Conservation (phyloP, 495 filamentous ascomycete species). For the Clavariopsis aquatica region DNA sequence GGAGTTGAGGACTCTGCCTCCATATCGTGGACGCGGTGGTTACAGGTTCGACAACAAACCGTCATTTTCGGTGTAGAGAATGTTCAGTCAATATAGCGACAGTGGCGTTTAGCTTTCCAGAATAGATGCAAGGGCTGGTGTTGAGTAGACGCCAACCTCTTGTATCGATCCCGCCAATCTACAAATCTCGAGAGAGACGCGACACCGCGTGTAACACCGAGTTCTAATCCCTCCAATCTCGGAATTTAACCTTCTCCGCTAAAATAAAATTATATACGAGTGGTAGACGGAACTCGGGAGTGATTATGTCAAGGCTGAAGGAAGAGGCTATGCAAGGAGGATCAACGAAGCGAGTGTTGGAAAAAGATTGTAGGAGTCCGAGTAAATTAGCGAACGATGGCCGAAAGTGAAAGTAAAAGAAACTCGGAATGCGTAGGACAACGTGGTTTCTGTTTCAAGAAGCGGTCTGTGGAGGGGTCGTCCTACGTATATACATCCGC, state of each 20-base stretch:
- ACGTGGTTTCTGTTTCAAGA: background rate
- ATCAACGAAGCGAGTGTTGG: background rate
- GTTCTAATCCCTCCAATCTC: background rate
- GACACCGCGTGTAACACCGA: background rate
- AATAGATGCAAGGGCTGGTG: too few relatives aligned
- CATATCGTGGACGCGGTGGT: conserved; percentile 21
- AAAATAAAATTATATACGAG: too few relatives aligned
- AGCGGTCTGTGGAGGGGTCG: background rate
- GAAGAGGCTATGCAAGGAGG: too few relatives aligned
- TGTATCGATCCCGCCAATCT: too few relatives aligned
- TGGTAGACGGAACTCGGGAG: too few relatives aligned
- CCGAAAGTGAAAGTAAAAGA: background rate
- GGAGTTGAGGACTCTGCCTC: conserved; percentile 5
- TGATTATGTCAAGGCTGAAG: too few relatives aligned
- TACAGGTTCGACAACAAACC: conserved; percentile 25
- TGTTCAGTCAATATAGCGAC: background rate
- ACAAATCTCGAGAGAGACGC: too few relatives aligned
- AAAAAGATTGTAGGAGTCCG: background rate
- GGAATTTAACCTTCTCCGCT: background rate
- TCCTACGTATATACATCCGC: background rate
- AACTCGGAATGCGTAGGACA: background rate
- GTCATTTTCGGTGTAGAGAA: background rate
- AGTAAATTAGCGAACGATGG: background rate
- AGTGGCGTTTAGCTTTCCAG: background rate
- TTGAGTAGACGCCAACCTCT: too few relatives aligned